phyloP scores from a whole-genome alignment of 2,329 filamentous ascomycete genomes.

The Beauveria caledonica region DNA sequence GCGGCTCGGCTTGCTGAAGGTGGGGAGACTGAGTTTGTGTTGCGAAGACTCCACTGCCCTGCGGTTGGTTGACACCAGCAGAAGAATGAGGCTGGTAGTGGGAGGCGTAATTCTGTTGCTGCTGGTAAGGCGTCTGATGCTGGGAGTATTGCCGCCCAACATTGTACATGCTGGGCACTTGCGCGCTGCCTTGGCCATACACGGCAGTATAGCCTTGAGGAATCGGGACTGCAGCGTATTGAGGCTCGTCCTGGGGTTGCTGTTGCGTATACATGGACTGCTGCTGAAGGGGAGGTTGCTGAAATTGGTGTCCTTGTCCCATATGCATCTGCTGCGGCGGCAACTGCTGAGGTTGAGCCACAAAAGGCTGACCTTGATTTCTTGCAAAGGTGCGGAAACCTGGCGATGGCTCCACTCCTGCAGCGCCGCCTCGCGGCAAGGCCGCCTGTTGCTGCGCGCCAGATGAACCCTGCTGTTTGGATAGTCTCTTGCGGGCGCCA shows the following conservation, averaged over 20 bases:
- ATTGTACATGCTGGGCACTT: constrained; percentile 1
- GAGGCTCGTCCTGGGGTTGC: constrained; percentile 11
- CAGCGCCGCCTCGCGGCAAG: not conserved
- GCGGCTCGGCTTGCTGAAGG: not conserved
- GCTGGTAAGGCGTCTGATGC: not conserved
- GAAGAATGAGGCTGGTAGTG: not conserved
- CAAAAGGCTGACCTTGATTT: not conserved
- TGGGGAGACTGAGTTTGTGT: not conserved
- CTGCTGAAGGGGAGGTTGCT: constrained; percentile 2
- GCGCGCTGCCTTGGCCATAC: not conserved
- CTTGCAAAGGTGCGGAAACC: not conserved
- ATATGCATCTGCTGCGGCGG: not conserved
- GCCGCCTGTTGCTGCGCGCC: constrained; percentile 1
- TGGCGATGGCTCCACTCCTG: not conserved
- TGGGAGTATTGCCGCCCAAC: not conserved
- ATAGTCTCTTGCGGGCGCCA: constrained; percentile 24
- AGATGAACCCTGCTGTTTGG: constrained; percentile 19
- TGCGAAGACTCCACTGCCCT: not conserved
- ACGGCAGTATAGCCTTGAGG: constrained; percentile 4
- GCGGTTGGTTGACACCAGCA: not conserved
- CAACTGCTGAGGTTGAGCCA: not conserved
- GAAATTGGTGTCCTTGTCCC: not conserved
- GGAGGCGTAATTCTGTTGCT: not conserved
- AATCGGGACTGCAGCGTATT: constrained; percentile 6
- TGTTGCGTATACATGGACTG: constrained; percentile 9